Base-by-base conservation (phyloP, 2,329 filamentous ascomycete genomes). In the Fusarium sp. region DNA sequence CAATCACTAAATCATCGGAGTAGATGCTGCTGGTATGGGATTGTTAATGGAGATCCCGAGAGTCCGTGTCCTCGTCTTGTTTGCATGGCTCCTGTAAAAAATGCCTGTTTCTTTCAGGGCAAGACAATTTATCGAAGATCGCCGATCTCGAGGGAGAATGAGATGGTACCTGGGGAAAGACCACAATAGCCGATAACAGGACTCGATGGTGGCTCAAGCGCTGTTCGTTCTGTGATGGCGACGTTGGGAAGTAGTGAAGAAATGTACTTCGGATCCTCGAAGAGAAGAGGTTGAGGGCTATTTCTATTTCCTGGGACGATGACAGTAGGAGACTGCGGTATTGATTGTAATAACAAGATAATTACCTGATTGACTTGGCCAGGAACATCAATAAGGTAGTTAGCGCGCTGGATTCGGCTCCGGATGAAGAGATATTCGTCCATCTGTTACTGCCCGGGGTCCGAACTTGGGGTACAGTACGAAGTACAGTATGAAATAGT, bases 141-240 rank as follows among this genome's bases (percentile, higher is more conserved):
- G 71, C 45, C 66, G 66, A 73, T 73, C 61, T 64, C 20, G 62
- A 67, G 59, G 59, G 68, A 70, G 62, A 59, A 60, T 37, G 51
- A 58, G 46, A 52, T 61, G 52, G 60, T 62, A 50, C 22, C 47
- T 63, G 48, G 62, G 54, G 56, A 62, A 56, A 51, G 45, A 40
- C 32, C 47, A 56, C 44, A 47, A 46, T 53, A 43, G 37, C 50
- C 20, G 55, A 40, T 46, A 50, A 61, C 44, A 59, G 48, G 43
- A 48, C 30, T 37, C 30, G 43, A 56, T 69, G 47, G 56, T 69
- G 65, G 61, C 66, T 69, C 56, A 51, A 69, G 65, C 56, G 56
- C 48, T 50, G 45, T 52, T 66, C 44, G 43, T 40, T 44, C 27
- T 44, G 30, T 25, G n/a, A 59, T n/a, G 49, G 67, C 43, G 48